Conservation (phyloP, 345 rosid species). For the Microcos paniculata region DNA sequence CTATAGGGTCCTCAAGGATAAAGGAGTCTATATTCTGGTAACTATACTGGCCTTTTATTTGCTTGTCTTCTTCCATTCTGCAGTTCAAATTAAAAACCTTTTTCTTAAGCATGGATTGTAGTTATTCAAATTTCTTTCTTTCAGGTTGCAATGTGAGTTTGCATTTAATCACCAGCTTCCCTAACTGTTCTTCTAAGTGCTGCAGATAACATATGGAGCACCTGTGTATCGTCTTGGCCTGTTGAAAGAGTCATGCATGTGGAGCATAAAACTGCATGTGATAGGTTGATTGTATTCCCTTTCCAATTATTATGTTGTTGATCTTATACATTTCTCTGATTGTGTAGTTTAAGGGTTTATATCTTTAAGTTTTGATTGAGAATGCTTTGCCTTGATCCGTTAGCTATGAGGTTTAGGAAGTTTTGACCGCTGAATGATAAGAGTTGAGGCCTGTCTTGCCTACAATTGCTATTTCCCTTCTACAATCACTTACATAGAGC, state of each 20-base stretch:
- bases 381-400: background rate
- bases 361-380: background rate
- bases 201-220: constrained; percentile 88
- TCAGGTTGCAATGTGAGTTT: background rate
- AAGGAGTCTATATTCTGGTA: constrained; percentile 88
- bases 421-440: background rate
- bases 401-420: background rate
- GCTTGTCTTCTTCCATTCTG: background rate
- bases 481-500: background rate
- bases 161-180: background rate
- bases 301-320: background rate
- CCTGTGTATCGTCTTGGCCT: constrained; percentile 62
- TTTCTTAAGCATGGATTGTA: background rate
- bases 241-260: constrained; percentile 50
- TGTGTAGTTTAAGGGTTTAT: background rate
- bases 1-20: constrained; percentile 98
- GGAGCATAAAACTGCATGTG: constrained; percentile 67
- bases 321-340: background rate
- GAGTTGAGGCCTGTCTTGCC: background rate
- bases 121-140: background rate
- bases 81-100: background rate
- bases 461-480: background rate
- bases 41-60: constrained; percentile 11
- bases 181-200: constrained; percentile 13
- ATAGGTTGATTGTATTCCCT: constrained; percentile 47